A percentile compares a stretch with the other conserved stretches of the same genome.
Conservation (phyloP, 768 basidiomycete genomes). For the Amanita rimosa region DNA sequence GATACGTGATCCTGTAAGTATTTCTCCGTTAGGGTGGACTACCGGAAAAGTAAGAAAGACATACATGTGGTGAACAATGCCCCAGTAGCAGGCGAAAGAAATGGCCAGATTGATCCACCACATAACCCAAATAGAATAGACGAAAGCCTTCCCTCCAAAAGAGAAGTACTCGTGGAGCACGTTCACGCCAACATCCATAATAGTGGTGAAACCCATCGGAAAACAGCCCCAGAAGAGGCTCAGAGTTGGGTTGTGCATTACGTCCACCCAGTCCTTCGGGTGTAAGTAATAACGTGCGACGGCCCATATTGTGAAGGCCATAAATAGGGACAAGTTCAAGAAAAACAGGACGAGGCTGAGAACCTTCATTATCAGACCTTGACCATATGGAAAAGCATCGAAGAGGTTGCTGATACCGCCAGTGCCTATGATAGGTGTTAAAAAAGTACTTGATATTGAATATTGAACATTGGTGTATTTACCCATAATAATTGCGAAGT, state of each 20-base stretch:
- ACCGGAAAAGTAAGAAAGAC: slow-evolving; percentile 14
- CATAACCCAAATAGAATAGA: slow-evolving; percentile 41
- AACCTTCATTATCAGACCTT: slow-evolving; percentile 1
- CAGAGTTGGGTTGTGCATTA: slow-evolving; percentile 37
- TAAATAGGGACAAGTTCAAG: slow-evolving; percentile 31
- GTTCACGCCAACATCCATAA: slow-evolving; percentile 32
- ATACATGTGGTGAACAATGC: slow-evolving; percentile 57
- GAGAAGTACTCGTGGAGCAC: slow-evolving; percentile 28
- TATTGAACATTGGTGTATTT: background rate
- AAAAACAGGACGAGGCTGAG: slow-evolving; percentile 11
- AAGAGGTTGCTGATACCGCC: slow-evolving; percentile 5
- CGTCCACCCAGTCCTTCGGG: slow-evolving; percentile 29
- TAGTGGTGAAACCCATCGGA: slow-evolving; percentile 43
- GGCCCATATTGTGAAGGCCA: slow-evolving; percentile 27
- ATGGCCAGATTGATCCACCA: slow-evolving; percentile 56
- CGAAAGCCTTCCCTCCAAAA: slow-evolving; percentile 36
- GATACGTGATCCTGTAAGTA: slow-evolving; percentile 36
- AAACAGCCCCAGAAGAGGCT: slow-evolving; percentile 32
- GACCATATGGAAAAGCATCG: slow-evolving; percentile 5
- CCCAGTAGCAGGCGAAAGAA: slow-evolving; percentile 47
- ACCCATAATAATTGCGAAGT: slow-evolving; percentile 5
- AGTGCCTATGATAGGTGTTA: background rate
- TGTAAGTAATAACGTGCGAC: slow-evolving; percentile 29
- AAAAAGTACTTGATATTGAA: background rate
- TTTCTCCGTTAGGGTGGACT: background rate